Conservation (phyloP, 306 rosid genomes). For the Lotus japonicus region DNA sequence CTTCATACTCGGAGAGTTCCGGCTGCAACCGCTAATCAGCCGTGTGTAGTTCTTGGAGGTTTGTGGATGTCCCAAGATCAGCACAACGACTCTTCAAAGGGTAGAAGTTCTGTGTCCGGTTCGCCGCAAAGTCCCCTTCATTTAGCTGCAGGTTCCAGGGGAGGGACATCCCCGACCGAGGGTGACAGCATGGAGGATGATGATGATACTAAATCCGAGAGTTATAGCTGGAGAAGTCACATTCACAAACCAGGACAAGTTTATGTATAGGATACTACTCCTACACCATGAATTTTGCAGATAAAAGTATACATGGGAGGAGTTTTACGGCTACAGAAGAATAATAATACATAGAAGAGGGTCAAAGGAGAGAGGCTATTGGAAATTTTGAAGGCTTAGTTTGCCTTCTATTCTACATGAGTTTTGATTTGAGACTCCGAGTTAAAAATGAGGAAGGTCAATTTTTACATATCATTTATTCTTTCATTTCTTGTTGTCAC, state of each 20-base stretch:
- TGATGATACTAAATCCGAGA: conserved; percentile 75
- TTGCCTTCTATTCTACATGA: conserved; percentile 40
- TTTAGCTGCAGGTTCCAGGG: conserved; percentile 47
- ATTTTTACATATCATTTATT: conserved; percentile 22
- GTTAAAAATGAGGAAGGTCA: conserved; percentile 19
- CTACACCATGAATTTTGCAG: conserved; percentile 75
- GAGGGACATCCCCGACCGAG: conserved; percentile 55
- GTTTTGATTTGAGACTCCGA: conserved; percentile 35
- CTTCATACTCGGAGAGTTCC: conserved; percentile 89
- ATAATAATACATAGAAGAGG: conserved; percentile 49
- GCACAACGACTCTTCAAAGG: conserved; percentile 69
- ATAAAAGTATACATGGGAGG: conserved; percentile 60
- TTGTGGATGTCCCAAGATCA: conserved; percentile 76
- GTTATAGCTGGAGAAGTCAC: conserved; percentile 67
- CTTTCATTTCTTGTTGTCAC: conserved; percentile 27
- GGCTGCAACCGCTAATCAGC: conserved; percentile 37
- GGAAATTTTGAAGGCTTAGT: conserved; percentile 63
- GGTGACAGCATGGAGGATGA: conserved; percentile 70
- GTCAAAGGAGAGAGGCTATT: conserved; percentile 45
- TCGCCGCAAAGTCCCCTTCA: conserved; percentile 96
- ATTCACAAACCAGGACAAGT: conserved; percentile 42
- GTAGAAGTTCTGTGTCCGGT: conserved; percentile 66
- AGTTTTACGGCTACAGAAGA: conserved; percentile 39
- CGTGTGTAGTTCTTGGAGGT: conserved; percentile 62
- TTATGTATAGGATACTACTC: conserved; percentile 63